Evolutionary conservation across 106 monocot species (phyloP).

Genomic region (Platanthera zijinensis): DNA sequence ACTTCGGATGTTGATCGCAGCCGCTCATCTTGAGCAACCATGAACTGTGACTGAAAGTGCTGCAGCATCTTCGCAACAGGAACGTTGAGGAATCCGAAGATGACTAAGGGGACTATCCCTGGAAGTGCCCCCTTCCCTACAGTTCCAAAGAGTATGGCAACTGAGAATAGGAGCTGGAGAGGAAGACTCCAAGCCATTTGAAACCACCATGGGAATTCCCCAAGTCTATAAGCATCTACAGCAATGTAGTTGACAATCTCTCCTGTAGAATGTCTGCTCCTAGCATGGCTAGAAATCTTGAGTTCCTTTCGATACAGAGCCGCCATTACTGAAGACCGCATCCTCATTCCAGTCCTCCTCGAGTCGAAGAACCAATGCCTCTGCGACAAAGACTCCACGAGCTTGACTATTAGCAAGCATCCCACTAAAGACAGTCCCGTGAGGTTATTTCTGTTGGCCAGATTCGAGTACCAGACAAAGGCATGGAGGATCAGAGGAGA

Average conservation of each 20-base stretch:
- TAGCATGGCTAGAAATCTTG: constrained; percentile 31
- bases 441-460: constrained; percentile 9
- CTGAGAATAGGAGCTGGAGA: constrained; percentile 39
- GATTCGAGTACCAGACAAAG: constrained; percentile 38
- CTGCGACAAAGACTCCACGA: constrained; percentile 62
- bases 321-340: constrained; percentile 59
- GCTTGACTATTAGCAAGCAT: constrained; percentile 29
- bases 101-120: constrained; percentile 38
- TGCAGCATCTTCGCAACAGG: constrained; percentile 60
- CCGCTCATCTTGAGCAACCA: constrained; percentile 64
- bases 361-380: constrained; percentile 72
- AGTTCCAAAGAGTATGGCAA: constrained; percentile 35
- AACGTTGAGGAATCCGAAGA: constrained; percentile 45
- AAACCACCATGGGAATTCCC: constrained; percentile 71
- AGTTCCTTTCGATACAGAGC: constrained; percentile 60
- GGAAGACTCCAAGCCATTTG: constrained; percentile 55
- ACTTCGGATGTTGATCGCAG: constrained; percentile 51
- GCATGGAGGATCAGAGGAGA: constrained; percentile 40
- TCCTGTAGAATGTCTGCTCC: constrained; percentile 44
- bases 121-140: constrained; percentile 47
- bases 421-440: constrained; percentile 26
- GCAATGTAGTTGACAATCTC: constrained; percentile 73
- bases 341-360: constrained; percentile 53
- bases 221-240: constrained; percentile 75
- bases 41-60: constrained; percentile 43